Conservation (phyloP, 1,284 basidiomycete genomes). For the Fistulina hepatica region DNA sequence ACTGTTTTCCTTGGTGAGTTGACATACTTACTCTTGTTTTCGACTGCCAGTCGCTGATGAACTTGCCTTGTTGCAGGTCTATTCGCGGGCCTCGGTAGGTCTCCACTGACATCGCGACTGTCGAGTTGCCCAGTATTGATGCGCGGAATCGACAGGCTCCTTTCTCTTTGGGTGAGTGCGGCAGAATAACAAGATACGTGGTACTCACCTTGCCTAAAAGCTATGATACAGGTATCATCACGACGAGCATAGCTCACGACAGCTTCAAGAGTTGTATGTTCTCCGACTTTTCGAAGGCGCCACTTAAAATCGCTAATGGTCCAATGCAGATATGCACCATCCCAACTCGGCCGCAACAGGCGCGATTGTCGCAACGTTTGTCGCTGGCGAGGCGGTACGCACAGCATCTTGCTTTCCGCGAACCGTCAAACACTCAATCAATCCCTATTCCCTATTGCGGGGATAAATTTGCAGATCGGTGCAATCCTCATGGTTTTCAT, state of each 20-base stretch:
- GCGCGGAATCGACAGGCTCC: no score
- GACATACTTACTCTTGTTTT: no score
- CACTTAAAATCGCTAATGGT: not conserved
- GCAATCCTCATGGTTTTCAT: conserved; percentile 12
- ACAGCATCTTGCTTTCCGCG: no score
- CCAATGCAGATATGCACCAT: conserved; percentile 13
- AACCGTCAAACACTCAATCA: no score
- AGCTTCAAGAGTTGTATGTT: conserved; percentile 14
- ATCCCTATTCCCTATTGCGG: no score
- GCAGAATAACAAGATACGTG: not conserved
- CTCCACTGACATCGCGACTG: not conserved
- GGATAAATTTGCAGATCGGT: no score
- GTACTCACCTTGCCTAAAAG: conserved; percentile 2
- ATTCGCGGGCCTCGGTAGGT: conserved; percentile 1
- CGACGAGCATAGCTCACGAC: conserved; percentile 15
- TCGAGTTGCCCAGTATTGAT: not conserved
- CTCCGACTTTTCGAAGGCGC: not conserved
- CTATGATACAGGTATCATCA: conserved; percentile 15
- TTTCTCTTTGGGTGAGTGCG: not conserved
- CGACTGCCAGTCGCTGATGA: no score
- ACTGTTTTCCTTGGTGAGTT: conserved; percentile 1
- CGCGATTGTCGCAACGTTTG: conserved; percentile 14
- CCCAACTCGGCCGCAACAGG: conserved; percentile 12
- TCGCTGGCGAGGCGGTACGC: conserved; percentile 15
- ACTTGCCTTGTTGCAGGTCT: not conserved